Evolutionary conservation across 2,329 filamentous ascomycete genomes (phyloP).

Genomic region (Alternaria infectoria): DNA sequence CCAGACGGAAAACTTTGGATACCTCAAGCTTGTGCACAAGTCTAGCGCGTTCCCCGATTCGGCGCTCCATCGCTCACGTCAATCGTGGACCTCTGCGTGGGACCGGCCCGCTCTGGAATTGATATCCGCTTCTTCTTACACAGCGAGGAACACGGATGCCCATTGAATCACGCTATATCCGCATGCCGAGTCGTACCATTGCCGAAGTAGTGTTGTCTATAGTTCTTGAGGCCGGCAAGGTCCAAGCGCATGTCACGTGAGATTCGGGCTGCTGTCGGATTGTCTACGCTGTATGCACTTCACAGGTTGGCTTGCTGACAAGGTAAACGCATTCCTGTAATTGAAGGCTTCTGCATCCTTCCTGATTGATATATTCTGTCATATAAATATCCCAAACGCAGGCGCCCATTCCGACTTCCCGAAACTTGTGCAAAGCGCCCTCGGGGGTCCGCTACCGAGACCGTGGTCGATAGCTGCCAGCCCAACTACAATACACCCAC

Average conservation of each 20-base stretch:
- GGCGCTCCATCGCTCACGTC: conserved; percentile 10
- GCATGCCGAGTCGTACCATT: neutral
- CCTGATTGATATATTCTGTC: neutral
- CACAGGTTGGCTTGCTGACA: neutral
- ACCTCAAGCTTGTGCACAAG: conserved; percentile 26
- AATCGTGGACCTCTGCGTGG: neutral
- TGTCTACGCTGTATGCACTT: neutral
- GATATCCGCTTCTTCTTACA: neutral
- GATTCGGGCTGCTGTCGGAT: neutral
- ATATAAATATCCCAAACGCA: neutral
- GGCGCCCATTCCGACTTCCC: neutral
- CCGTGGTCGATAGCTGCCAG: conserved; percentile 12
- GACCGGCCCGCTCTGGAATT: neutral
- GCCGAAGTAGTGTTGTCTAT: neutral
- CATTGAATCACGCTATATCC: neutral
- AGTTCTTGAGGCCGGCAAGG: neutral
- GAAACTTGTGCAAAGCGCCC: neutral
- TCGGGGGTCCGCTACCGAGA: conserved; percentile 16
- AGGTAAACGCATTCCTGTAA: neutral
- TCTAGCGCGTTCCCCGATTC: conserved; percentile 21
- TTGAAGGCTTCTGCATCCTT: neutral
- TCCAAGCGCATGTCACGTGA: conserved; percentile 8
- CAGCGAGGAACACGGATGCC: neutral
- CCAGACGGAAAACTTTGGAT: conserved; percentile 26
- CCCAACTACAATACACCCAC: conserved; percentile 7